Evolutionary conservation across 257 asterid species (phyloP).

Genomic region (Forsythia viridissima): DNA sequence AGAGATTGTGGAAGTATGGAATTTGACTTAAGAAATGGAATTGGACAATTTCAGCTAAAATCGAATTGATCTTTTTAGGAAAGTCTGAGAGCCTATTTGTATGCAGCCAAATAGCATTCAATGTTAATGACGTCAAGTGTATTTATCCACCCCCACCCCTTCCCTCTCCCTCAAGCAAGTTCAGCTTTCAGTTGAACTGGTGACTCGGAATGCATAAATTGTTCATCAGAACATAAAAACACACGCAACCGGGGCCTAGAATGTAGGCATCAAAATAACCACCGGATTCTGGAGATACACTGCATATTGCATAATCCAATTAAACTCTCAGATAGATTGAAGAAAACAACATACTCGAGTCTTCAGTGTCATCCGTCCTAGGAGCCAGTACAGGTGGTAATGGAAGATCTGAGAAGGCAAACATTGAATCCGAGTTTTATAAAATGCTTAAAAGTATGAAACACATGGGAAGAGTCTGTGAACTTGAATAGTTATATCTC

Average conservation of each 20-base stretch:
- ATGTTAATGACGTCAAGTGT: neutral
- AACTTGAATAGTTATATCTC: neutral
- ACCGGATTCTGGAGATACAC: neutral
- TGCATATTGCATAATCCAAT: neutral
- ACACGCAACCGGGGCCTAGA: too few species aligned
- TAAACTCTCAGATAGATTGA: neutral
- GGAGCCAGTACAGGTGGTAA: slow-evolving; percentile 62
- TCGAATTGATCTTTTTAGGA: neutral
- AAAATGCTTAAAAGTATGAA: neutral
- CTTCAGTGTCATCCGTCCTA: slow-evolving; percentile 67
- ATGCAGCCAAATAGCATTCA: neutral
- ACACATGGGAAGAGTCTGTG: slow-evolving; percentile 3
- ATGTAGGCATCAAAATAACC: neutral
- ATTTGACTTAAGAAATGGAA: neutral
- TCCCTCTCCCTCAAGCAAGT: neutral
- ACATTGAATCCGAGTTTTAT: neutral
- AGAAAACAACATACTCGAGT: slow-evolving; percentile 50
- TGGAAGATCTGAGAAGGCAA: slow-evolving; percentile 54
- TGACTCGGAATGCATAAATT: neutral
- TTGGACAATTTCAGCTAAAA: neutral
- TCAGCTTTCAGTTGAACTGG: neutral
- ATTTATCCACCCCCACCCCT: neutral
- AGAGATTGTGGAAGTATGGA: neutral
- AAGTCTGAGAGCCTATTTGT: neutral
- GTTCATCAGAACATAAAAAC: neutral